Evolutionary conservation across 2,329 filamentous ascomycete species (phyloP), one percentile per base, ranked within the genome.

Genomic region (Pseudogymnoascus destructans): DNA sequence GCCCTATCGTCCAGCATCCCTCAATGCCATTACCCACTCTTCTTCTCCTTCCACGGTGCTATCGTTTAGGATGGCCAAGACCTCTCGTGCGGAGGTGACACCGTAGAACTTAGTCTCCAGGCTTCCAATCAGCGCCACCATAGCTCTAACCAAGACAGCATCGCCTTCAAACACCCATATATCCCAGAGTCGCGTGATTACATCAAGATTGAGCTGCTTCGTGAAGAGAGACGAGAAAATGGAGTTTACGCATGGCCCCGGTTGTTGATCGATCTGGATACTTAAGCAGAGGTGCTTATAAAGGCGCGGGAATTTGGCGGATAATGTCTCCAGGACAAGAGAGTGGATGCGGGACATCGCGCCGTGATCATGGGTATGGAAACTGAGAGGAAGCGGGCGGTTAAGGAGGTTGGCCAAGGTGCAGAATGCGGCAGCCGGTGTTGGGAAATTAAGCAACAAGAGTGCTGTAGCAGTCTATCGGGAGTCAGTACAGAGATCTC

Each of bases 141-240:
- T 85, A 1, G 86, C 86, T 0, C 87, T 75, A 5, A 92, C 79
- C 0, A 91, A 73, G 1, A 87, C 75, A 1, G 79, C 75, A 63
- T 95, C 89, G 23, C 87, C 87, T 67, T 95, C 89, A 63, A 95
- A 89, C 2, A 87, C 82, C 64, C 88, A 89, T 0, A 92, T 81
- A 63, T 95, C 89, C 86, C 87, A 92, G 10, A 93, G 71, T 1
- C 89, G 75, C 1, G 82, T 80, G 3, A 82, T 85, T 64, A 86
- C 79, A 65, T 91, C 87, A 13, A 90, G 76, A 6, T 79, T 78
- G 3, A 89, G 72, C 36, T 79, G 74, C 13, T 72, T 70, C 0
- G 85, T 85, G 67, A 89, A 87, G 5, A 89, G 73, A 13, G 75
- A 76, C 5, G 78, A 78, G 65, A 89, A 86, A 57, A 87, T 73